Evolutionary conservation across 805 yeast species (phyloP).

Genomic region (Debaryomyces castellii): DNA sequence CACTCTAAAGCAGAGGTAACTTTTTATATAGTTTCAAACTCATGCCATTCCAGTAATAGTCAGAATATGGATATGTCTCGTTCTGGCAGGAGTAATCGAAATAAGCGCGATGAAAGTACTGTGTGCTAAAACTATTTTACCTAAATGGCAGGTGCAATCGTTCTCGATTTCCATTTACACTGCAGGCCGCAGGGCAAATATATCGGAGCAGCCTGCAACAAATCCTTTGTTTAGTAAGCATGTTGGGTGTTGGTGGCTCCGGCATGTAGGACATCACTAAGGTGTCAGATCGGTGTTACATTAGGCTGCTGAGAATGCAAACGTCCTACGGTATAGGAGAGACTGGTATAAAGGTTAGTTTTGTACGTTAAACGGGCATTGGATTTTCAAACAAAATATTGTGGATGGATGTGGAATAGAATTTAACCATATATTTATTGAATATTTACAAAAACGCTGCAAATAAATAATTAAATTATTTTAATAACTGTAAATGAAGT

Average conservation of each 20-base stretch:
- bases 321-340: too few species aligned
- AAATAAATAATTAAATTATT: too few species aligned
- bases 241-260: neutral
- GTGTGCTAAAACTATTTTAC: neutral
- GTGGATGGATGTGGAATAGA: too few species aligned
- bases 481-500: too few species aligned
- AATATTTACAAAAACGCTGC: too few species aligned
- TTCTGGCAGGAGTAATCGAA: constrained; percentile 1
- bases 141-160: neutral
- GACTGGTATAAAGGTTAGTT: too few species aligned
- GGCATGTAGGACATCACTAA: neutral
- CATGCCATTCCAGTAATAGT: neutral
- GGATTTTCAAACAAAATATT: too few species aligned
- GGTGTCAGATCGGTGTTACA: too few species aligned
- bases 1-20: neutral
- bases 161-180: neutral
- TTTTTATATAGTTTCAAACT: neutral
- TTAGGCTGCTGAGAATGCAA: too few species aligned
- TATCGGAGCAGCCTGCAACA: neutral
- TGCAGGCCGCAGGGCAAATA: neutral
- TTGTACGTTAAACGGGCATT: too few species aligned
- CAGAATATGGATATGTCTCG: neutral
- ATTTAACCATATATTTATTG: too few species aligned
- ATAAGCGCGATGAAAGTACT: constrained; percentile 1
- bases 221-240: neutral